These are phyloP conservation scores for Annulohypoxylon bovei DNA, from an alignment of 495 filamentous ascomycete genomes.

Conservation along the genomic window DNA sequence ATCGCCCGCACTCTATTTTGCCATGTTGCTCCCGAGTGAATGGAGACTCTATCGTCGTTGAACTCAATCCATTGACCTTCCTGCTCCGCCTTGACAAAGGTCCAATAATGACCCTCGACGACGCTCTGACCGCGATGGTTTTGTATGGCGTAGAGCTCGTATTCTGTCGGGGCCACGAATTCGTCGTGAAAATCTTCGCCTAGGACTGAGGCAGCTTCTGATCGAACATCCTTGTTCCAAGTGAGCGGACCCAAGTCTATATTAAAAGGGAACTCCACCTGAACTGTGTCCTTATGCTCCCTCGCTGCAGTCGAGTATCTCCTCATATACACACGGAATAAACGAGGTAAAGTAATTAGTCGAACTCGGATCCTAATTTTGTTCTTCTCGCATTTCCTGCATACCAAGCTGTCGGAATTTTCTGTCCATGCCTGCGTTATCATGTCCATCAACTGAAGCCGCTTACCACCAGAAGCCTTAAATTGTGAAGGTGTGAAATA, in stretches of 20 bases:
- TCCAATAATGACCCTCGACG: slow-evolving; percentile 57
- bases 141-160: slow-evolving; percentile 60
- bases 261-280: slow-evolving; percentile 49
- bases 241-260: slow-evolving; percentile 17
- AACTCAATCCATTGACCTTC: slow-evolving; percentile 45
- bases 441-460: background rate
- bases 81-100: slow-evolving; percentile 11
- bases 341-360: slow-evolving; percentile 9
- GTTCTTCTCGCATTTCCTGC: background rate
- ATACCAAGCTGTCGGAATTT: too few relatives aligned
- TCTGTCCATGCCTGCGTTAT: too few relatives aligned
- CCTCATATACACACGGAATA: slow-evolving; percentile 5
- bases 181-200: slow-evolving; percentile 19
- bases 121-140: slow-evolving; percentile 45
- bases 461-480: background rate
- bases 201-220: slow-evolving; percentile 9
- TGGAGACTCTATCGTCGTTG: slow-evolving; percentile 42
- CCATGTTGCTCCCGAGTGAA: background rate
- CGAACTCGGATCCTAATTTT: background rate
- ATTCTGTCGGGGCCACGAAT: slow-evolving; percentile 45
- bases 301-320: background rate
- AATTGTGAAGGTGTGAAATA: background rate
- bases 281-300: slow-evolving; percentile 24
- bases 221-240: slow-evolving; percentile 16
- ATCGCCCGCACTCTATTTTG: rapidly evolving